phyloP scores from a whole-genome alignment of 495 filamentous ascomycete species.

The Penicillium alfredii region DNA sequence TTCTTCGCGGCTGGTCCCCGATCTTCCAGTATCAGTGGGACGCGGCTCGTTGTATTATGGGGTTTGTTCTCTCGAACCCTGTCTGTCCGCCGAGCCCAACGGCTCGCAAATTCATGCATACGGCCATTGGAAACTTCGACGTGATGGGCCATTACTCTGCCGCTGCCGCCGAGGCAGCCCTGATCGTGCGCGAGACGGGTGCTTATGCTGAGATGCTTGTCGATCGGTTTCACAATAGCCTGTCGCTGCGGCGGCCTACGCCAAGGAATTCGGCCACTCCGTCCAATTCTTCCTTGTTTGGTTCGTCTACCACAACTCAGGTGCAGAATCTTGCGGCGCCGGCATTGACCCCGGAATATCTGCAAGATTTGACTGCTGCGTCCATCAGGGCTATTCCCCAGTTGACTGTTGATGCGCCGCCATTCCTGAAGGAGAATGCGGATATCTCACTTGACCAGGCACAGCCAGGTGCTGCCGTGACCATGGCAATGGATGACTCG shows the following conservation, averaged over 20 bases:
- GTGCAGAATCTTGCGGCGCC: constrained; percentile 5
- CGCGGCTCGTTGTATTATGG: constrained; percentile 42
- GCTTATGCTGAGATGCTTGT: constrained; percentile 7
- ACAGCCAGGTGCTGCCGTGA: too few relatives aligned
- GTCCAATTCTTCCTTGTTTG: background rate
- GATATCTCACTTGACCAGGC: too few relatives aligned
- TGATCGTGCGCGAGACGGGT: constrained; percentile 1
- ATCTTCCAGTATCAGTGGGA: constrained; percentile 49
- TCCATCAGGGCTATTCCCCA: too few relatives aligned
- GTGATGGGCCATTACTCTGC: constrained; percentile 3
- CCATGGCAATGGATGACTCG: too few relatives aligned
- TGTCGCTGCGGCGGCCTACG: constrained; percentile 2
- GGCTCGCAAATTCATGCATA: constrained; percentile 31
- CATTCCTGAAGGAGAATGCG: too few relatives aligned
- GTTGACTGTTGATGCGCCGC: too few relatives aligned
- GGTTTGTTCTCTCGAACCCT: constrained; percentile 43
- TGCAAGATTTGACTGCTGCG: background rate
- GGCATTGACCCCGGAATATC: constrained; percentile 9
- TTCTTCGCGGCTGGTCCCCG: constrained; percentile 41
- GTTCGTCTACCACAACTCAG: background rate
- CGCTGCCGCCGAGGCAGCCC: background rate
- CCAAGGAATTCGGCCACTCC: too few relatives aligned
- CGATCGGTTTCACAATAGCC: constrained; percentile 1
- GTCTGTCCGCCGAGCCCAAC: constrained; percentile 19
- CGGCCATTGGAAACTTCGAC: constrained; percentile 36